These are phyloP conservation scores for Begonia loranthoides DNA, from an alignment of 306 rosid genomes.

Conservation along the genomic window DNA sequence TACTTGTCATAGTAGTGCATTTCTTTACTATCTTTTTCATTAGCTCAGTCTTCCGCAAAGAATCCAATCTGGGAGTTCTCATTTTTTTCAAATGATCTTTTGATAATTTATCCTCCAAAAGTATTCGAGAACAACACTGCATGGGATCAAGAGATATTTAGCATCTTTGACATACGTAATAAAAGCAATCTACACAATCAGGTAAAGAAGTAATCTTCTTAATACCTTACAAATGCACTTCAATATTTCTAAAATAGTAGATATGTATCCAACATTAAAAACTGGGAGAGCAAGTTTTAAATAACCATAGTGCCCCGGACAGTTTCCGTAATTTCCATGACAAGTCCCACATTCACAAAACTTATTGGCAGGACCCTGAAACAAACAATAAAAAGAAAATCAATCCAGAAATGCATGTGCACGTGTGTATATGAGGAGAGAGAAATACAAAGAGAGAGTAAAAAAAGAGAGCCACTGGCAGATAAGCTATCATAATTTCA, in stretches of 20 bases:
- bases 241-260: slow-evolving; percentile 40
- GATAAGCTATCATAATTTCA: no score
- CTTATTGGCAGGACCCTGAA: slow-evolving; percentile 76
- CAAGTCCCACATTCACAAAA: slow-evolving; percentile 51
- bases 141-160: slow-evolving; percentile 17
- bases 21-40: slow-evolving; percentile 34
- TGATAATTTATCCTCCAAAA: slow-evolving; percentile 32
- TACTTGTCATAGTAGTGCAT: slow-evolving; percentile 27
- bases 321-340: slow-evolving; percentile 35
- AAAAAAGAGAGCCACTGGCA: background rate
- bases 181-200: slow-evolving; percentile 4
- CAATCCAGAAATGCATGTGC: background rate
- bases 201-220: slow-evolving; percentile 2
- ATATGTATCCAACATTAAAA: slow-evolving; percentile 53
- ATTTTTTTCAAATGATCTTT: slow-evolving; percentile 39
- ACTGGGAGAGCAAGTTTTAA: slow-evolving; percentile 62
- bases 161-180: slow-evolving; percentile 7
- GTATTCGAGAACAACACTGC: slow-evolving; percentile 72
- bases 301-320: slow-evolving; percentile 89
- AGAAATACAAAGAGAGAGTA: background rate
- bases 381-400: slow-evolving; percentile 1
- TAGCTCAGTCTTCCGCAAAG: slow-evolving; percentile 31
- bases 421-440: background rate
- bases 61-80: slow-evolving; percentile 48
- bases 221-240: slow-evolving; percentile 94